These are phyloP conservation scores for Cynanchum wilfordii DNA, from an alignment of 257 asterid species.

Conservation along the genomic window DNA sequence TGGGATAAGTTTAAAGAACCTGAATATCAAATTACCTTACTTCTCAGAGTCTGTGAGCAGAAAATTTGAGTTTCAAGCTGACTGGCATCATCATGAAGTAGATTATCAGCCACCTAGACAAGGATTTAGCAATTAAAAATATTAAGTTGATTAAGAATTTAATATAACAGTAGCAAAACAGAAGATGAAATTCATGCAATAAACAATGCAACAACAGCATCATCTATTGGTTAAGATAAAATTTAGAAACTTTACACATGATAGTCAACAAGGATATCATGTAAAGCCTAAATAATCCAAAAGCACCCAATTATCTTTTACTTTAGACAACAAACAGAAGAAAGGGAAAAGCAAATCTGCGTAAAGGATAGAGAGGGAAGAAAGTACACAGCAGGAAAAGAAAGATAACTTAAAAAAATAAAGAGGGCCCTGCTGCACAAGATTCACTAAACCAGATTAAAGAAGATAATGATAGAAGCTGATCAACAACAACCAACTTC, in stretches of 20 bases:
- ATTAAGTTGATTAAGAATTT: background rate
- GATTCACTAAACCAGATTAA: background rate
- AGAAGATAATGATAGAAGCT: background rate
- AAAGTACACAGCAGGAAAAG: background rate
- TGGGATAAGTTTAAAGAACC: background rate
- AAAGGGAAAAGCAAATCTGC: background rate
- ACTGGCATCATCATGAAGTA: slow-evolving; percentile 88
- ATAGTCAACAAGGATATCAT: background rate
- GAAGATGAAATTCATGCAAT: background rate
- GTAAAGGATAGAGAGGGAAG: background rate
- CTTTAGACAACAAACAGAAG: background rate
- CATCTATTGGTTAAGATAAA: background rate
- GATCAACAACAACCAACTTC: background rate
- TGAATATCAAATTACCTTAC: slow-evolving; percentile 60
- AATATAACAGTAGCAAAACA: background rate
- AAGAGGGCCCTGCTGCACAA: background rate
- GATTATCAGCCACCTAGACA: slow-evolving; percentile 94
- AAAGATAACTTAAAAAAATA: background rate
- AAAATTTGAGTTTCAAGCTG: slow-evolving; percentile 89
- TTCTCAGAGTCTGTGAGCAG: slow-evolving; percentile 97
- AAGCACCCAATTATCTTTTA: slow-evolving; percentile 1
- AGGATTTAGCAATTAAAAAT: slow-evolving; percentile 8
- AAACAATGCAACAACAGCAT: background rate
- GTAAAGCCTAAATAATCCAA: background rate
- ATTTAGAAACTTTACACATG: background rate